A percentile compares a stretch with the other conserved stretches of the same genome.
phyloP scores from a whole-genome alignment of 352 stramenopile species.

The Phytopythium montanum region DNA sequence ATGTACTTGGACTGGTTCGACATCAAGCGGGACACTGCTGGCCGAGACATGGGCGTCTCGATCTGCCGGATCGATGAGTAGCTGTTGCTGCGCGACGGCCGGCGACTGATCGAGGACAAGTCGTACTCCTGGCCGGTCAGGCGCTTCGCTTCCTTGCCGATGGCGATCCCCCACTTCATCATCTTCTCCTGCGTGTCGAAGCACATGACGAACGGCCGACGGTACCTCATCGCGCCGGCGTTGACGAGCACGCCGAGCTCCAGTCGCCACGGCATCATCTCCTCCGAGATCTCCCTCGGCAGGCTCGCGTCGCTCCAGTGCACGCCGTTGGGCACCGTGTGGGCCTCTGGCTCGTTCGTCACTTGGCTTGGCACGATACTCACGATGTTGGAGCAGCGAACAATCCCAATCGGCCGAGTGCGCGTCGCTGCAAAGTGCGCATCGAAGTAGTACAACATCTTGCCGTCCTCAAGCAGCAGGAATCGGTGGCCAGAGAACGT shows the following conservation, averaged over 20 bases:
- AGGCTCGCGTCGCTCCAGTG: conserved; percentile 5
- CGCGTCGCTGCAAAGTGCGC: conserved; percentile 46
- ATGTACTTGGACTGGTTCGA: conserved; percentile 77
- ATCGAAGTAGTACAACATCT: conserved; percentile 77
- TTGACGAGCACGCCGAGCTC: conserved; percentile 69
- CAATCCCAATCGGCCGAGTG: conserved; percentile 64
- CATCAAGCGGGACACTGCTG: conserved; percentile 65
- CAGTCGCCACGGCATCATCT: conserved; percentile 73
- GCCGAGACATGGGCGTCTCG: conserved; percentile 52
- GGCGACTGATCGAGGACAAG: conserved; percentile 62
- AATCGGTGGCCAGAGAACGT: conserved; percentile 71
- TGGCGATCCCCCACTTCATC: conserved; percentile 84
- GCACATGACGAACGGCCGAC: conserved; percentile 73
- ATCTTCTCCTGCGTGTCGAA: conserved; percentile 75
- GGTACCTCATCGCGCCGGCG: conserved; percentile 55
- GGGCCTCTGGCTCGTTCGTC: conserved; percentile 21
- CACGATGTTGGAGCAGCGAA: conserved; percentile 81
- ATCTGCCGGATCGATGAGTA: conserved; percentile 50
- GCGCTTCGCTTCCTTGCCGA: conserved; percentile 74
- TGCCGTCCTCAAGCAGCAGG: conserved; percentile 73
- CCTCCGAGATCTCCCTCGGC: conserved; percentile 25
- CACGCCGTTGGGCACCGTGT: conserved; percentile 8
- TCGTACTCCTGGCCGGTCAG: conserved; percentile 83
- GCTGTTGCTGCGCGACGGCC: conserved; percentile 62
- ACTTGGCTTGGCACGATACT: conserved; percentile 73